Evolutionary conservation across 805 yeast genomes (phyloP), one percentile per base, ranked within the genome.

Genomic region (Phaffomyces antillensis): DNA sequence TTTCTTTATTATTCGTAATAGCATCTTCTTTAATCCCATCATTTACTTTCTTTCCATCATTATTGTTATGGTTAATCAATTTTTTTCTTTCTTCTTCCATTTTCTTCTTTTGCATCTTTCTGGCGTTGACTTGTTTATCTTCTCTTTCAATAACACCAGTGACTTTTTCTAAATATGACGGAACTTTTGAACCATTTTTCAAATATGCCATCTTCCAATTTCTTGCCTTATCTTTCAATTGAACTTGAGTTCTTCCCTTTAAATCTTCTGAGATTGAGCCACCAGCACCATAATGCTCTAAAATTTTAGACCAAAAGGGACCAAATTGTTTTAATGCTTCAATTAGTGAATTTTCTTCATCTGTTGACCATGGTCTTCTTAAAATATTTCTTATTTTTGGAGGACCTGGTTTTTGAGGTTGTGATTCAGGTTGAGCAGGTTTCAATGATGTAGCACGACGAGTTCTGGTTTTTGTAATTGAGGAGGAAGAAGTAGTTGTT

Each of bases 201-300:
- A 89, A 67, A 60, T 83, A 88, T 52, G 82, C 81, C 77, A 90
- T 76, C 61, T 93, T 93, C 88, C 96, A 85, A 60, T 93, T 93
- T 52, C 99, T 75, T 0, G 98, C 98, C 61, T 93, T 93, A 61
- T 93, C 99, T 63, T 93, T 93, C 47, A 93, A 72, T 61, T 93
- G 99, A 16, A 91, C 87, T 57, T 89, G 95, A 5, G 85, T 83
- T 60, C 99, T 72, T 60, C 88, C 86, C 63, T 88, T 91, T 53
- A 93, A 71, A 1, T 81, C 77, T 61, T 93, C 98, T 36, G 82
- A 79, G 24, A 84, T 73, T 39, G 82, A 75, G 5, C 99, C 99
- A 9, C 98, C 98, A 5, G 96, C 86, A 2, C 99, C 99, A 61
- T 84, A 86, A n/a, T 85, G 66, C 56, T 86, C 96, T 39, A 91